phyloP scores from a whole-genome alignment of 176 grass and related monocot genomes.

The Secale cereale region DNA sequence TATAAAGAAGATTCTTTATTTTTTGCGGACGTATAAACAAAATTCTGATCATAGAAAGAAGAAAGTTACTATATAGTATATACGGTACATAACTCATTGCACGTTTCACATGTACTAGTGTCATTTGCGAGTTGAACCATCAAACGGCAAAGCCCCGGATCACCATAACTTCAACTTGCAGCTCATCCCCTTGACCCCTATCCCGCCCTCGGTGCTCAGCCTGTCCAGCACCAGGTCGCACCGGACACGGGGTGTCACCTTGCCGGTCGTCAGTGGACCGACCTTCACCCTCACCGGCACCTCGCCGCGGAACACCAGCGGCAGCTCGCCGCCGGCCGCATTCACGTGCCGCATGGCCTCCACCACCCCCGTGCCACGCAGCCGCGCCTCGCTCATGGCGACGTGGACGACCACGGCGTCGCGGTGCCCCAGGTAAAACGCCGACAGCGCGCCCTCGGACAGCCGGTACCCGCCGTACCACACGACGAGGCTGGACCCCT shows the following conservation, averaged over 20 bases:
- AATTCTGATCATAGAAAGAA: too few relatives aligned
- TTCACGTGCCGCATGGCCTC: conserved; percentile 23
- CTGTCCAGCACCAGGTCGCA: conserved; percentile 46
- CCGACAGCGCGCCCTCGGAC: conserved; percentile 29
- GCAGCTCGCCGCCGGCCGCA: conserved; percentile 21
- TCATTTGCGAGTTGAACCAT: neutral
- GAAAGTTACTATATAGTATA: too few relatives aligned
- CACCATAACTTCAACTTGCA: conserved; percentile 47
- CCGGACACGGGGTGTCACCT: conserved; percentile 29
- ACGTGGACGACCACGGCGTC: conserved; percentile 29
- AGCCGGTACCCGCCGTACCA: conserved; percentile 30
- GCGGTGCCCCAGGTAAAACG: conserved; percentile 47
- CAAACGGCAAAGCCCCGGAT: neutral
- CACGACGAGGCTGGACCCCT: conserved; percentile 22
- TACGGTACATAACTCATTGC: neutral
- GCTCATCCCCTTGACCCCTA: conserved; percentile 32
- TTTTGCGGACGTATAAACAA: too few relatives aligned
- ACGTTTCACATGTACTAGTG: neutral
- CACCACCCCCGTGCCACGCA: conserved; percentile 23
- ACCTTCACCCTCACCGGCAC: conserved; percentile 44
- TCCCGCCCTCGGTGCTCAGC: conserved; percentile 15
- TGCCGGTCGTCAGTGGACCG: conserved; percentile 5
- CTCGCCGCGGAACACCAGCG: conserved; percentile 33
- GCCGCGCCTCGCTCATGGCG: conserved; percentile 31
- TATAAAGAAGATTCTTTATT: too few relatives aligned